Evolutionary conservation across 495 filamentous ascomycete species (phyloP).

Genomic region (Xylaria acuta): DNA sequence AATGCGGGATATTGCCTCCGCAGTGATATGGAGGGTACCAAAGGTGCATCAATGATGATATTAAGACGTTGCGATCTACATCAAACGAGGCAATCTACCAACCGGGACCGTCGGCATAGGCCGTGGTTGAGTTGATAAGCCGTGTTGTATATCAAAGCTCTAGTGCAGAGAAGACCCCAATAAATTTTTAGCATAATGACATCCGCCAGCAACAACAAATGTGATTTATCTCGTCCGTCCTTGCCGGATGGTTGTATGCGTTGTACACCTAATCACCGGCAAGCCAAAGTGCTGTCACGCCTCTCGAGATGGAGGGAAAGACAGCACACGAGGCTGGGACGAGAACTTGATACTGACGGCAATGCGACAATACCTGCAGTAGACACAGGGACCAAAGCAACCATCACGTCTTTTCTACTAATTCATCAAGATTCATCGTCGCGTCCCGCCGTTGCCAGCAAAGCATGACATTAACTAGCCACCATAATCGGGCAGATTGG

Average conservation of each 20-base stretch:
- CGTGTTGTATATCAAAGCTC: background rate
- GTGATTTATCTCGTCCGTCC: constrained; percentile 6
- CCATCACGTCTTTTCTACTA: constrained; percentile 22
- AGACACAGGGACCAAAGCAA: background rate
- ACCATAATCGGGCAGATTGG: constrained; percentile 20
- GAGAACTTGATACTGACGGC: constrained; percentile 18
- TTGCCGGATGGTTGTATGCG: constrained; percentile 12
- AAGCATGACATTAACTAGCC: constrained; percentile 27
- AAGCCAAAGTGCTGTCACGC: constrained; percentile 13
- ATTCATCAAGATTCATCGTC: constrained; percentile 5
- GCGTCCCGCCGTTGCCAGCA: constrained; percentile 20
- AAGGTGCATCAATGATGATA: background rate
- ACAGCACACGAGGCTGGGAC: constrained; percentile 21
- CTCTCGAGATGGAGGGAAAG: constrained; percentile 26
- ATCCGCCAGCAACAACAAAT: background rate
- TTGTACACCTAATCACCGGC: constrained; percentile 15
- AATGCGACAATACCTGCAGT: constrained; percentile 12
- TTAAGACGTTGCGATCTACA: background rate
- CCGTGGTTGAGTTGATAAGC: background rate
- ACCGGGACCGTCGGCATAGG: background rate
- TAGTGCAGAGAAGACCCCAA: constrained; percentile 1
- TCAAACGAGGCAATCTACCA: constrained; percentile 4
- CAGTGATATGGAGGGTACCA: background rate
- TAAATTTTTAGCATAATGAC: constrained; percentile 5
- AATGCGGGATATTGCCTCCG: background rate